A percentile compares a stretch with the other conserved stretches of the same genome.
phyloP scores from a whole-genome alignment of 2,329 filamentous ascomycete genomes.

The Sarocladium kiliense region DNA sequence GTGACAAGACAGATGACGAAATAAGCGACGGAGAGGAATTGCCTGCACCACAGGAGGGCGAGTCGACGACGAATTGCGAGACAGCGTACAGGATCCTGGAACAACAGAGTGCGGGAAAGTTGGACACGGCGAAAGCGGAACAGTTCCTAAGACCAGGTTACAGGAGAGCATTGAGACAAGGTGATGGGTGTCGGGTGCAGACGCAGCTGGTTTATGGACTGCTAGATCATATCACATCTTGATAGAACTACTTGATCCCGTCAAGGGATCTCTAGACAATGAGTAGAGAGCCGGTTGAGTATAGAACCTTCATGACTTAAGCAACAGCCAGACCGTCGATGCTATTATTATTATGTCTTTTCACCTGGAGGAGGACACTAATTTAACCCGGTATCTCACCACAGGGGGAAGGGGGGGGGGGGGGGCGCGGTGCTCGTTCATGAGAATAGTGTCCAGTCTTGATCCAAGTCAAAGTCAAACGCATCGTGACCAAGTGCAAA shows the following conservation, averaged over 20 bases:
- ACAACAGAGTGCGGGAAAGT: slow-evolving; percentile 24
- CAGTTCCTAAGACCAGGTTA: slow-evolving; percentile 23
- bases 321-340: too few relatives aligned
- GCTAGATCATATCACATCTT: slow-evolving; percentile 20
- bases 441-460: background rate
- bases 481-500: background rate
- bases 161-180: slow-evolving; percentile 14
- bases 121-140: slow-evolving; percentile 16
- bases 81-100: slow-evolving; percentile 26
- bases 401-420: too few relatives aligned
- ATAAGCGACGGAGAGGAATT: slow-evolving; percentile 6
- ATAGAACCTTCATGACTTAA: too few relatives aligned
- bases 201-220: slow-evolving; percentile 21
- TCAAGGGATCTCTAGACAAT: too few relatives aligned
- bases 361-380: too few relatives aligned
- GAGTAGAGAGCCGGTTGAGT: too few relatives aligned
- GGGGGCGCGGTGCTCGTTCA: too few relatives aligned
- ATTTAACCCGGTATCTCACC: too few relatives aligned
- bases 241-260: too few relatives aligned
- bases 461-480: background rate
- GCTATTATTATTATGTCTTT: too few relatives aligned
- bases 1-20: background rate
- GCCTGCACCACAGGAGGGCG: slow-evolving; percentile 10
- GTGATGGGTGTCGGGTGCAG: slow-evolving; percentile 25
- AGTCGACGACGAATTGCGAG: slow-evolving; percentile 25